These are phyloP conservation scores for Climacium dendroides DNA, from an alignment of 225 moss, liverwort and hornwort species.

Conservation along the genomic window DNA sequence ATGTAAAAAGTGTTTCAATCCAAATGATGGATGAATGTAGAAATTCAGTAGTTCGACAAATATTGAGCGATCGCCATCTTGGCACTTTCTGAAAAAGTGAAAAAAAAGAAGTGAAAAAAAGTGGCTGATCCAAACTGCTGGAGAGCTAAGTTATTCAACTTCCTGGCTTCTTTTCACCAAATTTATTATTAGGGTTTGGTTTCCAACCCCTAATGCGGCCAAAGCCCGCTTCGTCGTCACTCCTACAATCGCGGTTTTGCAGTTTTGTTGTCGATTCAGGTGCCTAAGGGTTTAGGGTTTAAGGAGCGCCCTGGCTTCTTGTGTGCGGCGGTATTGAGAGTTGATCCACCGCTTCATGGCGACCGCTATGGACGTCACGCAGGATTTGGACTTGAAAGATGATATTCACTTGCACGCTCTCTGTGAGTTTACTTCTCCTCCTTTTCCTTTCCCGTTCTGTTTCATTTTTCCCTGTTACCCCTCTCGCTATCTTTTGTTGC, in stretches of 20 bases:
- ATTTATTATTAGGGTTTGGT: not conserved
- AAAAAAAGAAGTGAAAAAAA: too few species aligned
- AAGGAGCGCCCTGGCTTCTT: not conserved
- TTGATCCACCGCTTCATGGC: not conserved
- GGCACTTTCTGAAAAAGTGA: not conserved
- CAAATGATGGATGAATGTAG: not conserved
- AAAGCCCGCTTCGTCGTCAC: not conserved
- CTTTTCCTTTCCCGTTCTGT: too few species aligned
- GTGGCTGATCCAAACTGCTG: not conserved
- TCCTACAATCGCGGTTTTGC: not conserved
- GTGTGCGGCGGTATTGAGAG: not conserved
- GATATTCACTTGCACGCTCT: slow-evolving; percentile 26
- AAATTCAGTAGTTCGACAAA: not conserved
- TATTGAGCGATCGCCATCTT: not conserved
- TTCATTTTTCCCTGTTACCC: not conserved
- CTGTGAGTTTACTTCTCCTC: not conserved
- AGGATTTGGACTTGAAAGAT: not conserved
- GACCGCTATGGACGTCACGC: not conserved
- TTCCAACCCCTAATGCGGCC: not conserved
- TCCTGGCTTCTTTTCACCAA: not conserved
- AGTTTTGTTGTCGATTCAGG: not conserved
- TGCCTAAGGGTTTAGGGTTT: not conserved
- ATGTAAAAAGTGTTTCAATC: not conserved
- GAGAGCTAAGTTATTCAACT: too few species aligned
- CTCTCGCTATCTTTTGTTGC: not conserved